Base-by-base conservation (phyloP, 257 asterid genomes). In the Oldenlandia corymbosa region DNA sequence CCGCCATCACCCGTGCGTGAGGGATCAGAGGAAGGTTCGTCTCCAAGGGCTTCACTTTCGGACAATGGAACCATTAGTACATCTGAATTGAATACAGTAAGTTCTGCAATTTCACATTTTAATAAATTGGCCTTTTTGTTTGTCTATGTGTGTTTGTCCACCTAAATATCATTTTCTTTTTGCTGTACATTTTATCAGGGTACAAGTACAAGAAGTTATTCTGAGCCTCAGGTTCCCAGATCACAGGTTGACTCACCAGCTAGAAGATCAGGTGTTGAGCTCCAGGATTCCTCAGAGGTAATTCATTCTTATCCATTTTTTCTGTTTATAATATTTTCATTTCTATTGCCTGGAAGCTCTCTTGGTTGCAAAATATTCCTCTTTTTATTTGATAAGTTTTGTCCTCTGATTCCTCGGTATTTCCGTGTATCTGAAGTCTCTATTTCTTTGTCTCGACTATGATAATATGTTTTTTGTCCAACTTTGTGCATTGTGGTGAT, bases 1-100 rank as follows among this genome's bases (percentile, higher is more conserved):
- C 97, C 88, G 47, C 95, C 98, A 67, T 92, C 97, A 41, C 97
- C 97, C 4, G 97, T 87, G 58, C 83, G 78, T 36, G 99, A 92
- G 83, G 97, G 95, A 46, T 89, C 97, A 2, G 98, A 88, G 78
- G 98, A 89, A 80, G 97, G 95, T 60, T 83, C 96, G 37, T 89
- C 98, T 0, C 97, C 98, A 0, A 83, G 95, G 75, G 95, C 88
- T 32, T 92, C 97, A 16, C 81, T 92, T 46, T 91, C 98, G 7
- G 97, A 92, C 62, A 92, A 87, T 63, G 95, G 95, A 62, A 78
- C 71, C 1, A 64, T 82, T 43, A 82, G 76, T 79, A 58, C 81
- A 68, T 69, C 92, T 65, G 99, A 89, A 21, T 76, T 79, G 68
- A 78, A 74, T 68, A 31, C 46, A 68, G 98, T 91, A 79, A 88